Evolutionary conservation across 805 yeast genomes (phyloP).

Genomic region (Henningerozyma blattae): DNA sequence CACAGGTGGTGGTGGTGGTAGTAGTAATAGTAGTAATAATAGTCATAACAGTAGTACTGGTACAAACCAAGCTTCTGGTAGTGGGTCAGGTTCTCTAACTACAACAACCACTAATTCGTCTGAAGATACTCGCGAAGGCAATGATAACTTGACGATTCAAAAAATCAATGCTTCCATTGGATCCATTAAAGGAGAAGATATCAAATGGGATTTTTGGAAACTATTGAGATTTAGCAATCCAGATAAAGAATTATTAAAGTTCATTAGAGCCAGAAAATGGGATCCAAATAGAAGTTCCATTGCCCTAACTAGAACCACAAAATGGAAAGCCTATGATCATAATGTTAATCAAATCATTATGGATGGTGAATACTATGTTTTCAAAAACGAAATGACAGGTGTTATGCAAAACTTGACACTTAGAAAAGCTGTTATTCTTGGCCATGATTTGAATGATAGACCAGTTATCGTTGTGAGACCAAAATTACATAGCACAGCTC

Average conservation of each 20-base stretch:
- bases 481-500: constrained; percentile 55
- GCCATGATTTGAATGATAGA: constrained; percentile 58
- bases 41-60: no score
- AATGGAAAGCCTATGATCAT: constrained; percentile 60
- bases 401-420: constrained; percentile 32
- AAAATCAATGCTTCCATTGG: not conserved
- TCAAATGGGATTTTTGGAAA: constrained; percentile 27
- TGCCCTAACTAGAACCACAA: constrained; percentile 62
- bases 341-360: constrained; percentile 49
- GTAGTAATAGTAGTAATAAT: no score
- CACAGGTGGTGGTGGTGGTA: not conserved
- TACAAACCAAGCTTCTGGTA: not conserved
- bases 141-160: not conserved
- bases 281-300: constrained; percentile 51
- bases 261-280: constrained; percentile 81
- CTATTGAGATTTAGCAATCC: constrained; percentile 67
- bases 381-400: constrained; percentile 33
- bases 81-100: no score
- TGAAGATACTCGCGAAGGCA: not conserved
- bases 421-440: constrained; percentile 65
- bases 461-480: constrained; percentile 80
- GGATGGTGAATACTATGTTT: constrained; percentile 60
- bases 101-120: no score
- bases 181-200: not conserved
- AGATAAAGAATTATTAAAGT: constrained; percentile 67